These are phyloP conservation scores for Eutrema salsugineum DNA, from an alignment of 441 rosid genomes.

Conservation along the genomic window DNA sequence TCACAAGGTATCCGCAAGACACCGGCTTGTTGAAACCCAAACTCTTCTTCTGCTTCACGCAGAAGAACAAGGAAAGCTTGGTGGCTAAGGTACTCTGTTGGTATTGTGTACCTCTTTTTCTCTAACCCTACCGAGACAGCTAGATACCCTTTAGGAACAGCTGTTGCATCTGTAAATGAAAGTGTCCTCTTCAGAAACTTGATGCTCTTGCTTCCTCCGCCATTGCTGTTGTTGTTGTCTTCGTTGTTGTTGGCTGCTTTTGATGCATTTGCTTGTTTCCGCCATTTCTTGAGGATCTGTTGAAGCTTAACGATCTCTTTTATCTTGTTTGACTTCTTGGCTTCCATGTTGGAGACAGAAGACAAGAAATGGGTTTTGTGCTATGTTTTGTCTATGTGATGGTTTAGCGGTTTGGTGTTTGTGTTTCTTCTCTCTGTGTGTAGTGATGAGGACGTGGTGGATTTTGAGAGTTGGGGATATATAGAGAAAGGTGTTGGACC, in stretches of 20 bases:
- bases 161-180: constrained; percentile 48
- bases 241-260: constrained; percentile 14
- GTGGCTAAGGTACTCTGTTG: constrained; percentile 46
- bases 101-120: constrained; percentile 46
- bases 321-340: constrained; percentile 61
- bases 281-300: constrained; percentile 77
- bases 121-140: constrained; percentile 52
- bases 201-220: constrained; percentile 49
- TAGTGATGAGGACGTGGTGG: constrained; percentile 9
- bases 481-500: constrained; percentile 7
- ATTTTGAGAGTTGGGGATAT: constrained; percentile 1
- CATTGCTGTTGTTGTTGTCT: background rate
- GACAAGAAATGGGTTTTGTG: background rate
- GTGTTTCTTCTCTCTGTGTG: background rate
- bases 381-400: background rate
- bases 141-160: constrained; percentile 53
- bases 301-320: constrained; percentile 76
- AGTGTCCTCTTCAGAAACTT: constrained; percentile 71
- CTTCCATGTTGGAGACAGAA: constrained; percentile 35
- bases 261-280: constrained; percentile 54
- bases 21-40: constrained; percentile 59
- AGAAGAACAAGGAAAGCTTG: constrained; percentile 44
- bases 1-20: constrained; percentile 57
- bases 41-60: constrained; percentile 59
- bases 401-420: constrained; percentile 6